A percentile compares a stretch with the other conserved stretches of the same genome.
Evolutionary conservation across 1,139 yeast species (phyloP).

Genomic region (Saccharomyces pastorianus): DNA sequence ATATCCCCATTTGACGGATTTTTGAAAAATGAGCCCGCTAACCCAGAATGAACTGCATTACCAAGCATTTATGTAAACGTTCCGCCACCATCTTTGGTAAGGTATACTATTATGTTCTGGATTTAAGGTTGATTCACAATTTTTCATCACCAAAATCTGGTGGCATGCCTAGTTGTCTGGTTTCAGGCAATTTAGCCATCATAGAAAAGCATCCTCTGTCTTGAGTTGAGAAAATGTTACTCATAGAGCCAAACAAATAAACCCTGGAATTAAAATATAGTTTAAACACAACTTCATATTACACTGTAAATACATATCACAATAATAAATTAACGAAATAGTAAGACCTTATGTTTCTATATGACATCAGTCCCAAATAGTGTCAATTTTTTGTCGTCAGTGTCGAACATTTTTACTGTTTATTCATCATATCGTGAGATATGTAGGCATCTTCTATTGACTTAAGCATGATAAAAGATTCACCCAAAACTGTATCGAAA

Average conservation of each 20-base stretch:
- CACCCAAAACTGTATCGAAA: conserved; percentile 40
- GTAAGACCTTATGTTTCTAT: too few species aligned
- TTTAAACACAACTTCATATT: conserved; percentile 47
- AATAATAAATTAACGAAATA: too few species aligned
- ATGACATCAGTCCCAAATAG: too few species aligned
- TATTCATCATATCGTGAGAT: conserved; percentile 71
- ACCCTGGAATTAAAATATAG: conserved; percentile 53
- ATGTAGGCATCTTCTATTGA: conserved; percentile 44
- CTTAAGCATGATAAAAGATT: conserved; percentile 62
- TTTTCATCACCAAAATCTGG: conserved; percentile 53
- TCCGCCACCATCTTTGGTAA: conserved; percentile 58
- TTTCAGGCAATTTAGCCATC: conserved; percentile 43
- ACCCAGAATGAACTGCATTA: conserved; percentile 55
- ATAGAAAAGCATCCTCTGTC: conserved; percentile 62
- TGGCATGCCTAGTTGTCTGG: conserved; percentile 36
- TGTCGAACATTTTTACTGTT: conserved; percentile 43
- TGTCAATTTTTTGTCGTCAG: conserved; percentile 36
- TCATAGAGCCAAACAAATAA: conserved; percentile 47
- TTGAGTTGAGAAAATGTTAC: conserved; percentile 46
- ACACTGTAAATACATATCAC: too few species aligned
- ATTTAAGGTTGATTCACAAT: conserved; percentile 42
- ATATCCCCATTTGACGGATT: conserved; percentile 39
- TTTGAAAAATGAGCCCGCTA: conserved; percentile 47
- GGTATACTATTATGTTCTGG: conserved; percentile 50
- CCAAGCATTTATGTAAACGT: conserved; percentile 47